Base-by-base conservation (phyloP, 441 rosid genomes). In the Erodium chrysanthum region DNA sequence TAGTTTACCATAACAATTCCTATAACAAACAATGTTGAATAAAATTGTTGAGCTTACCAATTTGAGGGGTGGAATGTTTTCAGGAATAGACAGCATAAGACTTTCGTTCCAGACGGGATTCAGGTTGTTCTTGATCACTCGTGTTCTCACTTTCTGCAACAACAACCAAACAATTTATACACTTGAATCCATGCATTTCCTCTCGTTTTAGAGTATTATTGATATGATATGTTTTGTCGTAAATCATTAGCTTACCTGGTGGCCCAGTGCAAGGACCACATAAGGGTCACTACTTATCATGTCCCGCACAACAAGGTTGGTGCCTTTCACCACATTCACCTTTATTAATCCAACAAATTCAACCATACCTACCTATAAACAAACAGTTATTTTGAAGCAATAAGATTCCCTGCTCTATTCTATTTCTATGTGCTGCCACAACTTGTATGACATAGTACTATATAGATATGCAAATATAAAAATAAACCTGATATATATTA, bases 21-120 rank as follows among this genome's bases (percentile, higher is more conserved):
- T n/a, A n/a, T n/a, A n/a, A n/a, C n/a, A n/a, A n/a, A n/a, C n/a
- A n/a, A n/a, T n/a, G n/a, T n/a, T n/a, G n/a, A n/a, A n/a, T n/a
- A n/a, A n/a, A n/a, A 29, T 1, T 1, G 5, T 40, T 40, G 0
- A 54, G 69, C 83, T 80, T 79, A 89, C 99, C 86, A 91, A 86
- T 89, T 83, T 91, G 22, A 94, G 80, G 76, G 96, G 88, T 79
- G 99, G 97, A 64, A 94, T 76, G 17, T 80, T 80, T 61, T 91
- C 96, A 0, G 99, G 99, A 74, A 94, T 94, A 3, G 96, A 88
- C 76, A 94, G 73, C 97, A 91, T 94, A 48, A 94, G 83, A 48
- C 89, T 85, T 76, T 94, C 96, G 73, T 91, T 94, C 99, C 99
- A 94, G 44, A 94, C 91, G 0, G 99, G 99, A 76, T 94, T 94